Evolutionary conservation across 805 yeast species (phyloP).

Genomic region (Blastobotrys peoriensis): DNA sequence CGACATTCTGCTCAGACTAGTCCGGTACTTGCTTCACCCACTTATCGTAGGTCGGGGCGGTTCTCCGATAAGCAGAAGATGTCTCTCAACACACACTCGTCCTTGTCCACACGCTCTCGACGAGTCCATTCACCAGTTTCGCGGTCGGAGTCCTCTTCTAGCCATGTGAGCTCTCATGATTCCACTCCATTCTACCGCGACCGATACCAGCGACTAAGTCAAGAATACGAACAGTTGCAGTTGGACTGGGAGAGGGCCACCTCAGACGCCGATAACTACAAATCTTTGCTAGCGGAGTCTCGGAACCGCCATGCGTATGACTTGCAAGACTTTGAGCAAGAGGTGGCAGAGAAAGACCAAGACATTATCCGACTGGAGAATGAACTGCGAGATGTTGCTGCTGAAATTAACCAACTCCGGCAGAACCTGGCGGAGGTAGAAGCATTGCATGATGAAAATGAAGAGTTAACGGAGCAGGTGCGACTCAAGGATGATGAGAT

Average conservation of each 20-base stretch:
- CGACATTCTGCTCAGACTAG: not conserved
- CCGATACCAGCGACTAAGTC: not conserved
- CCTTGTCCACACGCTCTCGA: not conserved
- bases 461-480: not conserved
- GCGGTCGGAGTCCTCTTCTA: not conserved
- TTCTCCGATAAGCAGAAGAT: not conserved
- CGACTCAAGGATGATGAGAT: not conserved
- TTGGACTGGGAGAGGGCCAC: not conserved
- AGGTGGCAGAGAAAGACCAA: not conserved
- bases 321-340: not conserved
- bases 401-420: not conserved
- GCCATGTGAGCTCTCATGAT: not conserved
- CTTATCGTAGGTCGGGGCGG: not conserved
- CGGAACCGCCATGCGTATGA: not conserved
- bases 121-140: not conserved
- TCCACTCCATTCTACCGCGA: not conserved
- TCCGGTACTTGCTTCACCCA: not conserved
- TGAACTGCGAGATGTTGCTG: not conserved
- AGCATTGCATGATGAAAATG: not conserved
- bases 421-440: not conserved
- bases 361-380: not conserved
- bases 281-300: not conserved
- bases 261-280: not conserved
- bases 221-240: not conserved
- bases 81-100: not conserved